These are phyloP conservation scores for Didymella arachidicola DNA, from an alignment of 2,329 filamentous ascomycete genomes.

Conservation along the genomic window DNA sequence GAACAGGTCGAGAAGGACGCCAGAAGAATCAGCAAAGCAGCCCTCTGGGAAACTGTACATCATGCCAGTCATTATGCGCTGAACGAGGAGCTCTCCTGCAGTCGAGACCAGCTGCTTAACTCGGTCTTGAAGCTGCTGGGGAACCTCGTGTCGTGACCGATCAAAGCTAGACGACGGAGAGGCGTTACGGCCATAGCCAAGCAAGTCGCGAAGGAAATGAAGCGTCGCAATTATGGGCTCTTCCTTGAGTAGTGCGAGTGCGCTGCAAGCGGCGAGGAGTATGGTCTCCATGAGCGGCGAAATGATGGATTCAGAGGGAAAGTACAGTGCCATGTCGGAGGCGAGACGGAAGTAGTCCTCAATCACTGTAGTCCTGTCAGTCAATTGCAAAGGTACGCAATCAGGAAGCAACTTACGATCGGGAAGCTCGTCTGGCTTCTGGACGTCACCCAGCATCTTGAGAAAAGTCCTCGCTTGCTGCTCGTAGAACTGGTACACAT, in stretches of 20 bases:
- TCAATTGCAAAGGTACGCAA: conserved; percentile 5
- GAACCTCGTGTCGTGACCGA: conserved; percentile 65
- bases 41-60: conserved; percentile 98
- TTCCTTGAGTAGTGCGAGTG: conserved; percentile 86
- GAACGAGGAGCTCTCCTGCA: conserved; percentile 80
- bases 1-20: conserved; percentile 88
- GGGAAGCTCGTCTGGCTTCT: conserved; percentile 74
- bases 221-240: conserved; percentile 90
- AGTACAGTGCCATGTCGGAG: conserved; percentile 91
- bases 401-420: conserved; percentile 58
- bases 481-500: conserved; percentile 94
- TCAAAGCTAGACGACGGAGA: conserved; percentile 67
- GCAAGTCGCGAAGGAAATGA: conserved; percentile 88
- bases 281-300: conserved; percentile 82
- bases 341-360: conserved; percentile 96
- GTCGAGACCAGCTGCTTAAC: conserved; percentile 75
- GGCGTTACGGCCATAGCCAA: conserved; percentile 85
- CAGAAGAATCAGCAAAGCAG: conserved; percentile 93
- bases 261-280: conserved; percentile 85
- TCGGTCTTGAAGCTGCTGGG: conserved; percentile 72
- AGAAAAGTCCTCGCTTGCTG: conserved; percentile 90
- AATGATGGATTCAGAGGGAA: conserved; percentile 81
- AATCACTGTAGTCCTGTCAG: conserved; percentile 65
- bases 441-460: conserved; percentile 84
- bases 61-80: conserved; percentile 94